Conservation (phyloP, 2,329 filamentous ascomycete genomes). For the Leptographium wingfieldii region DNA sequence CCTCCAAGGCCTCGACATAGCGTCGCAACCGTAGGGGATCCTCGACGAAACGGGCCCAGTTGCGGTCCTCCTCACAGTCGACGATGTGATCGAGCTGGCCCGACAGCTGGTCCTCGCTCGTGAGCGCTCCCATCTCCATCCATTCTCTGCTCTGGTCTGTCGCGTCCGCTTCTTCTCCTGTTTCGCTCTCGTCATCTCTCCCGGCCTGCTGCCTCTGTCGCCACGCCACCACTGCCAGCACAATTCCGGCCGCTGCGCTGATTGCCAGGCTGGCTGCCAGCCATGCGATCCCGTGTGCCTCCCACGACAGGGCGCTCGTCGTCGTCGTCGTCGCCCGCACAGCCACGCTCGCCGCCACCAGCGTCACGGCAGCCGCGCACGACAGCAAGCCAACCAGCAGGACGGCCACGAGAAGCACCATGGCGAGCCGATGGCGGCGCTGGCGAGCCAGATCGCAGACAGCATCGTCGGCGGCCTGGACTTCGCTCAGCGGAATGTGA, state of each 20-base stretch:
- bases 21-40: slow-evolving; percentile 14
- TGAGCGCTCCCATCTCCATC: slow-evolving; percentile 1
- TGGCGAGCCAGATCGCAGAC: background rate
- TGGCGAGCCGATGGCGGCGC: slow-evolving; percentile 4
- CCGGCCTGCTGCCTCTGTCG: background rate
- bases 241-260: background rate
- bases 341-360: background rate
- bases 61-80: slow-evolving; percentile 8
- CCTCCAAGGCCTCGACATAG: slow-evolving; percentile 16
- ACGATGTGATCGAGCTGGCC: background rate
- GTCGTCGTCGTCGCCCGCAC: background rate
- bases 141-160: background rate
- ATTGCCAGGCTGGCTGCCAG: slow-evolving; percentile 5
- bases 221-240: background rate
- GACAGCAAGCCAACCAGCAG: slow-evolving; percentile 4
- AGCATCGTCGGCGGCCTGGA: slow-evolving; percentile 8
- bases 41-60: slow-evolving; percentile 14
- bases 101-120: background rate
- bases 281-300: slow-evolving; percentile 6
- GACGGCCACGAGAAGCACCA: slow-evolving; percentile 4
- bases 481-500: slow-evolving; percentile 2
- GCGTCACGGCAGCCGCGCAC: slow-evolving; percentile 2
- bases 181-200: background rate
- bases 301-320: background rate
- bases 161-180: background rate